Evolutionary conservation across 2,329 filamentous ascomycete species (phyloP), one percentile per base, ranked within the genome.

Genomic region (Myotisia sp.): DNA sequence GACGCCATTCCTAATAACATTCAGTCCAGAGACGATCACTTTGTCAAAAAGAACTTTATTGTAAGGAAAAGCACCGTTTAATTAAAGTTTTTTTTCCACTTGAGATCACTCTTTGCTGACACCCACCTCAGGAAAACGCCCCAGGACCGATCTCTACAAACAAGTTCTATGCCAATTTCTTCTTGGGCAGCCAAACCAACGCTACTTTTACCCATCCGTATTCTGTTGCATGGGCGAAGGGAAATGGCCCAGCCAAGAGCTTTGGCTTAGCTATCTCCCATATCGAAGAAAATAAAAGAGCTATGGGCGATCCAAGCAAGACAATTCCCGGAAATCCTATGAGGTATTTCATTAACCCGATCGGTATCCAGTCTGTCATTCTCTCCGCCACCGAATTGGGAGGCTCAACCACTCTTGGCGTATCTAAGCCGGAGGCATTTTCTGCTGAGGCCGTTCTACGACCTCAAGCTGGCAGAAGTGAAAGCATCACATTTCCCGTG

Each of bases 211-310:
- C 79, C 0, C 77, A 85, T 49, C 86, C 80, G 1, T 86, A 85
- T 50, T 70, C 72, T 2, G 51, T 86, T 12, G 58, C 68, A 12
- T 85, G 79, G 77, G 67, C 68, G 3, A 74, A 70, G 42, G 79
- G 79, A 1, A 59, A 60, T 36, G 76, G 74, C 7, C 60, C 63
- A 14, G 66, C 75, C 3, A 59, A 63, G 30, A 84, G 79, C 51
- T 92, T 74, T 67, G 87, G 87, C 21, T 67, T 95, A 57, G 64
- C 74, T 5, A 68, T 92, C 34, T 77, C 78, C 6, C 84, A 93
- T 50, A 66, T 76, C 7, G 78, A 87, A 33, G 60, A 69, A 1
- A 60, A 60, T 23, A 74, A 90, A 52, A 59, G 78, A 36, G 74
- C 76, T 0, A 80, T 71, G 49, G 84, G 82, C 6, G 62, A 54